Percentiles rank a stretch among this genome's conserved stretches.
phyloP scores from a whole-genome alignment of 2,329 filamentous ascomycete genomes.

The Colletotrichum endophyticum region DNA sequence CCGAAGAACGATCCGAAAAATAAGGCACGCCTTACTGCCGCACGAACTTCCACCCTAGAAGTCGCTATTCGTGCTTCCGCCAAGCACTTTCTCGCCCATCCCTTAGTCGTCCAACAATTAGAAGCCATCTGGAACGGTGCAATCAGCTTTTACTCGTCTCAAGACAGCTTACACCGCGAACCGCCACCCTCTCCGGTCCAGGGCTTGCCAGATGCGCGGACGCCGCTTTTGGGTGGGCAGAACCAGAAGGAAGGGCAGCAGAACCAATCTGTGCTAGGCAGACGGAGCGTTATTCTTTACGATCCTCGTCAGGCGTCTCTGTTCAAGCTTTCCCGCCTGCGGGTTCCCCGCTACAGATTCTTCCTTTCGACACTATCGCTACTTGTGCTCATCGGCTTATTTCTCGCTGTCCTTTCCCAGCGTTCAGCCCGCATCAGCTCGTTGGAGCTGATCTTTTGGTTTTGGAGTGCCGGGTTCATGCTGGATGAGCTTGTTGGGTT shows the following conservation, averaged over 20 bases:
- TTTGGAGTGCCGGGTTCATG: slow-evolving; percentile 98
- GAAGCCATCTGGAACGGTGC: slow-evolving; percentile 97
- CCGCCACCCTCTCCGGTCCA: slow-evolving; percentile 33
- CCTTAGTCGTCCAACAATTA: slow-evolving; percentile 90
- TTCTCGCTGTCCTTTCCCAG: slow-evolving; percentile 79
- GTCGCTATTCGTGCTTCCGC: slow-evolving; percentile 91
- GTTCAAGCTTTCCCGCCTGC: slow-evolving; percentile 88
- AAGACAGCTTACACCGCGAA: slow-evolving; percentile 80
- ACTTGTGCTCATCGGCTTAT: slow-evolving; percentile 82
- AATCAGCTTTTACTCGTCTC: slow-evolving; percentile 90
- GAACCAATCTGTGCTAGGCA: slow-evolving; percentile 43
- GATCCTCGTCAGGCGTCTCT: slow-evolving; percentile 88
- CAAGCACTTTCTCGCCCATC: slow-evolving; percentile 91
- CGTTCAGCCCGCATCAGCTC: slow-evolving; percentile 81
- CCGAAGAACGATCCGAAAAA: slow-evolving; percentile 39
- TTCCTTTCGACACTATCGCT: slow-evolving; percentile 89
- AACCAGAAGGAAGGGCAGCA: slow-evolving; percentile 32
- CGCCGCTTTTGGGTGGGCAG: slow-evolving; percentile 54
- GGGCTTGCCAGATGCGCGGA: slow-evolving; percentile 48
- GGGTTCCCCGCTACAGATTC: slow-evolving; percentile 90
- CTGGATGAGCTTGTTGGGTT: slow-evolving; percentile 95
- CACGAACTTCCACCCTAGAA: slow-evolving; percentile 88
- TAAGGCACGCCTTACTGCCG: slow-evolving; percentile 61
- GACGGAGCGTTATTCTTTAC: slow-evolving; percentile 85
- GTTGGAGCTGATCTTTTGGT: slow-evolving; percentile 91